These are phyloP conservation scores for Candida tetrigidarum DNA, from an alignment of 1,139 yeast species.

Conservation along the genomic window DNA sequence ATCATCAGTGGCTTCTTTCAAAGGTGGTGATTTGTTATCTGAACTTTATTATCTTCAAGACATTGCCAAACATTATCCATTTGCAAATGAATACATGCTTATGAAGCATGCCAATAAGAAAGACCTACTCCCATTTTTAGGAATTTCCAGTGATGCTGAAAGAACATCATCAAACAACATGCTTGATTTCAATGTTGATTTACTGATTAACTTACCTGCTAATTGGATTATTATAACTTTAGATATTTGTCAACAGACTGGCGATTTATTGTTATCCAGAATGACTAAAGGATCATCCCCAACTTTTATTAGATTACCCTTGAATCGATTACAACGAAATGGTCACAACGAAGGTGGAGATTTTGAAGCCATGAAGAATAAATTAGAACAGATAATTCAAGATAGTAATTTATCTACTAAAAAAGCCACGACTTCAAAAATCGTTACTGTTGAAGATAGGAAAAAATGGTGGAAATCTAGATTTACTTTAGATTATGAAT, in stretches of 20 bases:
- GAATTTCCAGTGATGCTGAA: background rate
- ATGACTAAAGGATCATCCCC: constrained; percentile 41
- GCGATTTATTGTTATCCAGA: constrained; percentile 60
- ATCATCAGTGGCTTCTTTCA: constrained; percentile 28
- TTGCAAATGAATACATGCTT: constrained; percentile 32
- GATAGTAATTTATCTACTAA: constrained; percentile 68
- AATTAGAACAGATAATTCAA: constrained; percentile 54
- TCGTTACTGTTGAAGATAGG: constrained; percentile 64
- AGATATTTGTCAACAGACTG: constrained; percentile 62
- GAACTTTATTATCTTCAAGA: constrained; percentile 40
- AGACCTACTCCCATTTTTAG: constrained; percentile 18
- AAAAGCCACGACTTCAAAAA: constrained; percentile 49
- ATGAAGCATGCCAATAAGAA: constrained; percentile 12
- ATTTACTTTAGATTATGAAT: constrained; percentile 58
- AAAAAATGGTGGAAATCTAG: constrained; percentile 81
- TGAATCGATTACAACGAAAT: constrained; percentile 53
- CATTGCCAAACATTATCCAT: constrained; percentile 32
- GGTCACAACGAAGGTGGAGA: constrained; percentile 45
- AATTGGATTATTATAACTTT: constrained; percentile 66
- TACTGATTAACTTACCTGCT: constrained; percentile 38
- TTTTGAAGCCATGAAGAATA: constrained; percentile 50
- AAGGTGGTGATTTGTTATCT: constrained; percentile 24
- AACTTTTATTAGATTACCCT: constrained; percentile 60
- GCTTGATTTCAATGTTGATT: constrained; percentile 19
- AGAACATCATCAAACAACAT: background rate